Percentiles rank a stretch among this genome's conserved stretches.
Evolutionary conservation across 257 asterid species (phyloP).

Genomic region (Gardenia jasminoides): DNA sequence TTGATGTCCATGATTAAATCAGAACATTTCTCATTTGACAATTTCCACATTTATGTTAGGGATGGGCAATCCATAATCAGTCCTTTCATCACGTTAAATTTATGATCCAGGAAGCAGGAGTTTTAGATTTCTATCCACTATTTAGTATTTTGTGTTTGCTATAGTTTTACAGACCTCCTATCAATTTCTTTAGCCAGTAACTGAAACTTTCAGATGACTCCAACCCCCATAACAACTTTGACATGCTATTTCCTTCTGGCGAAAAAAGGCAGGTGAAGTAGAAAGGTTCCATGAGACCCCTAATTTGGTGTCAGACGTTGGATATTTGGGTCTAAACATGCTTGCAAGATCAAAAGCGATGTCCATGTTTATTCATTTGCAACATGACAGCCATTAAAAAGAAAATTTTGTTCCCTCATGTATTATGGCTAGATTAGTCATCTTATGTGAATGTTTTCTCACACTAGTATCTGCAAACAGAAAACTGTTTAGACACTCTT

Average conservation of each 20-base stretch:
- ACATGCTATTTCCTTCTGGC: neutral
- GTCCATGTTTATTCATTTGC: neutral
- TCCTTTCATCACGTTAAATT: conserved; percentile 5
- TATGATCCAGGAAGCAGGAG: conserved; percentile 16
- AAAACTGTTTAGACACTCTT: neutral
- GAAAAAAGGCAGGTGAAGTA: neutral
- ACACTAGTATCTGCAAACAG: neutral
- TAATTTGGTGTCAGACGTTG: neutral
- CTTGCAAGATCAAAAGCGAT: neutral
- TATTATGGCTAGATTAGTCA: neutral
- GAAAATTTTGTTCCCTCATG: neutral
- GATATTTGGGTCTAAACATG: neutral
- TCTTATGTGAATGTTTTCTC: neutral
- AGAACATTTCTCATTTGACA: conserved; percentile 13
- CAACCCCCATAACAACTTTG: conserved; percentile 3
- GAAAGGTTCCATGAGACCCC: neutral
- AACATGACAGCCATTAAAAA: neutral
- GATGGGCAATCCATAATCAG: conserved; percentile 4
- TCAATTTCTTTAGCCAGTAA: conserved; percentile 6
- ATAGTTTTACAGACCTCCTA: neutral
- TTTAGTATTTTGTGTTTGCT: conserved; percentile 1
- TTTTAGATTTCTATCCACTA: neutral
- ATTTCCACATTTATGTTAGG: neutral
- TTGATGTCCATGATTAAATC: conserved; percentile 7
- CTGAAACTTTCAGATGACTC: conserved; percentile 10